Percentiles rank a stretch among this genome's conserved stretches.
Evolutionary conservation across 345 rosid species (phyloP).

Genomic region (Firmiana major): DNA sequence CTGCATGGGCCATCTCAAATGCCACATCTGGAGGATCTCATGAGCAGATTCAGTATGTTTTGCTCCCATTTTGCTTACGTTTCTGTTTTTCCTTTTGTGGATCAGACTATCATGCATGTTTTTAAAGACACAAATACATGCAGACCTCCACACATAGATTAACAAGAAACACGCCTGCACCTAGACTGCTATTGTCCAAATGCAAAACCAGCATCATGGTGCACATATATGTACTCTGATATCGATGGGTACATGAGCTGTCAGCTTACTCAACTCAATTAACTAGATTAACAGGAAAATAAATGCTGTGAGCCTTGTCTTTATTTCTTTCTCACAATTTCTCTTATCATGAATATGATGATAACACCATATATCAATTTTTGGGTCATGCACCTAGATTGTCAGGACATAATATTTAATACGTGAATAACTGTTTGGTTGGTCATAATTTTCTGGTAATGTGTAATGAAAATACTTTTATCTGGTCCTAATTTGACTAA

Average conservation of each 20-base stretch:
- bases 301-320: neutral
- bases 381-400: neutral
- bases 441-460: neutral
- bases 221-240: neutral
- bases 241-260: neutral
- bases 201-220: neutral
- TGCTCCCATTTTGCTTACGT: neutral
- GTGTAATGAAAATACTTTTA: neutral
- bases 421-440: neutral
- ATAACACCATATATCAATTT: neutral
- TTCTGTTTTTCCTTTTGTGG: neutral
- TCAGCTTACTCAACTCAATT: neutral
- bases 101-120: neutral
- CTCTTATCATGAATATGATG: neutral
- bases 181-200: neutral
- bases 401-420: neutral
- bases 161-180: neutral
- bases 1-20: slow-evolving; percentile 86
- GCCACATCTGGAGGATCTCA: slow-evolving; percentile 89
- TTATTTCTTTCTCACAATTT: neutral
- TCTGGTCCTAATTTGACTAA: neutral
- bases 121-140: neutral
- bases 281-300: neutral
- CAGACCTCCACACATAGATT: neutral
- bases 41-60: slow-evolving; percentile 74